A percentile compares a stretch with the other conserved stretches of the same genome.
phyloP scores from a whole-genome alignment of 345 rosid species.

The Alliaria petiolata region DNA sequence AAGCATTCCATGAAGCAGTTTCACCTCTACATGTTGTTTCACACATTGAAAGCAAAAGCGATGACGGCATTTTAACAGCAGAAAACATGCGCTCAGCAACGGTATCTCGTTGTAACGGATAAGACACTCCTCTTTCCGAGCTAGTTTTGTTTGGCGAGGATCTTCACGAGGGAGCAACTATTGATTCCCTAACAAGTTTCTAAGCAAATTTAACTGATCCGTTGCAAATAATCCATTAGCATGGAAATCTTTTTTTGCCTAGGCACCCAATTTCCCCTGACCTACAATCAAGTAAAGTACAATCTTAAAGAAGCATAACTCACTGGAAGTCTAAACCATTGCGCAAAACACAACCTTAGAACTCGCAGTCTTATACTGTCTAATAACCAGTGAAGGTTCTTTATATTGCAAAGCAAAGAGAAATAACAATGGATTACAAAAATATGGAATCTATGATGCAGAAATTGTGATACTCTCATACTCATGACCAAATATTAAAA shows the following conservation, averaged over 20 bases:
- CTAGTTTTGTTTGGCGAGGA: constrained; percentile 30
- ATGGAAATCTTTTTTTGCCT: constrained; percentile 35
- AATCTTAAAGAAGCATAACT: not conserved
- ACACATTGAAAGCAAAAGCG: constrained; percentile 72
- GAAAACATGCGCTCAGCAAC: constrained; percentile 48
- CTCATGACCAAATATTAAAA: no score
- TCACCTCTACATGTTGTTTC: constrained; percentile 73
- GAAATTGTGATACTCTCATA: no score
- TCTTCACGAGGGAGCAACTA: constrained; percentile 42
- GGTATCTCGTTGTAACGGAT: constrained; percentile 58
- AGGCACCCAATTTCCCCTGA: not conserved
- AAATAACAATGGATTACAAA: no score
- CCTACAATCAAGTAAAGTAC: constrained; percentile 9
- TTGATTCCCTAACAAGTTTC: constrained; percentile 70
- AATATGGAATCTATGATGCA: no score
- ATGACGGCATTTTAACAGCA: constrained; percentile 57
- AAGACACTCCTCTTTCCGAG: constrained; percentile 51
- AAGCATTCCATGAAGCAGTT: constrained; percentile 62
- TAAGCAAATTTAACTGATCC: constrained; percentile 40
- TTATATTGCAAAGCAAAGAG: not conserved
- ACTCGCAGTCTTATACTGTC: not conserved
- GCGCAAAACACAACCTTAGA: not conserved
- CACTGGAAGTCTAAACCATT: not conserved
- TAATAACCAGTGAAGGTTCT: not conserved
- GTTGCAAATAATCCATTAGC: constrained; percentile 24